Percentiles rank a stretch among this genome's conserved stretches.
phyloP scores from a whole-genome alignment of 192 early-diverging fungal genomes.

The Diversispora epigaea region DNA sequence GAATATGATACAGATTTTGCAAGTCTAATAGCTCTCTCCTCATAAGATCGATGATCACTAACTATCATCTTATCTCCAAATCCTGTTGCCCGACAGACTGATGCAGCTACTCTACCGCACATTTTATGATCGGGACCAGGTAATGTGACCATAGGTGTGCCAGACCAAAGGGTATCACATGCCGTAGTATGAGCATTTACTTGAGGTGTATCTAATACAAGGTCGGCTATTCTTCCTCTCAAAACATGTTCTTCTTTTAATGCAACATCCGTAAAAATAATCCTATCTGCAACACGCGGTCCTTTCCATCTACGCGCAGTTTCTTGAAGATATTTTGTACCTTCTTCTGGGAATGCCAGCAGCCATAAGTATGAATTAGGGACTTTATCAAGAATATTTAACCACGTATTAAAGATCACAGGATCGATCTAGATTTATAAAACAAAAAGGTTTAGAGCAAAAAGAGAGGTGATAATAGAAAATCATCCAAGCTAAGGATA shows the following conservation, averaged over 20 bases:
- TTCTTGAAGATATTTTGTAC: slow-evolving; percentile 71
- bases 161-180: slow-evolving; percentile 91
- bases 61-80: slow-evolving; percentile 70
- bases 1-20: slow-evolving; percentile 43
- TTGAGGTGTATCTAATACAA: slow-evolving; percentile 93
- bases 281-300: slow-evolving; percentile 69
- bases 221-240: slow-evolving; percentile 86
- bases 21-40: slow-evolving; percentile 63
- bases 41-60: slow-evolving; percentile 59
- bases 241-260: slow-evolving; percentile 88
- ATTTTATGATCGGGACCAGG: slow-evolving; percentile 87
- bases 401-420: slow-evolving; percentile 80
- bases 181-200: slow-evolving; percentile 97
- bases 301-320: slow-evolving; percentile 76
- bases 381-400: slow-evolving; percentile 75
- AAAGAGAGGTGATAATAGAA: no score
- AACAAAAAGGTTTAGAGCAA: neutral
- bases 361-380: slow-evolving; percentile 89
- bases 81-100: slow-evolving; percentile 81
- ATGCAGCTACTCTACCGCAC: slow-evolving; percentile 86
- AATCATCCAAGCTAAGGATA: neutral
- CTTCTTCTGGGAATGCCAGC: slow-evolving; percentile 86
- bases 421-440: slow-evolving; percentile 73
- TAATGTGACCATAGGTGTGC: slow-evolving; percentile 89
- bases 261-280: slow-evolving; percentile 84